Conservation (phyloP, 345 rosid genomes). For the Luvunga scandens region DNA sequence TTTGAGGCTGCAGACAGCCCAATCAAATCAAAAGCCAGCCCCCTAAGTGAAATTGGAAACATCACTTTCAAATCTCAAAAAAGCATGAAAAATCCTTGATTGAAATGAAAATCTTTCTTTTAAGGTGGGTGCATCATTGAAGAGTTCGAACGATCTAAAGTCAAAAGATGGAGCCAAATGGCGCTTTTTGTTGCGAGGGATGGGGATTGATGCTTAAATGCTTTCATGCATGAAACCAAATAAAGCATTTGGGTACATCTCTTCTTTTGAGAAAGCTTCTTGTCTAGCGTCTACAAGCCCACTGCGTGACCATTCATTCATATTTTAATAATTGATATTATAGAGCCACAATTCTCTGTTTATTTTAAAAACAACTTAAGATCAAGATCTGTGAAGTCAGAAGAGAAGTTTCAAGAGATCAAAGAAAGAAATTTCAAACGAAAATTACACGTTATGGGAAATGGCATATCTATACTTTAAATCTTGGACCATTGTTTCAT, state of each 20-base stretch:
- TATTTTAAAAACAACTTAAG: neutral
- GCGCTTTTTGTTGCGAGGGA: neutral
- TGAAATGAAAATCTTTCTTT: neutral
- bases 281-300: neutral
- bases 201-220: conserved; percentile 1
- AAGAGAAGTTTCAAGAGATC: neutral
- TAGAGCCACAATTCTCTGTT: neutral
- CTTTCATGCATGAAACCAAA: neutral
- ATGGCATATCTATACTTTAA: conserved; percentile 7
- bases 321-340: no score
- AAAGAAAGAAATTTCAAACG: neutral
- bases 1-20: neutral
- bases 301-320: neutral
- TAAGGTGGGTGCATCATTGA: neutral
- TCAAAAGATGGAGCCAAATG: neutral
- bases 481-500: conserved; percentile 17
- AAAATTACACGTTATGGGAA: conserved; percentile 16
- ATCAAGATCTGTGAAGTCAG: neutral
- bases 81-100: neutral
- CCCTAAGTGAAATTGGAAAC: neutral
- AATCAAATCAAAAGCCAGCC: neutral
- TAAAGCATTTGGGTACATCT: neutral
- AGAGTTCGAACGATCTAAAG: neutral
- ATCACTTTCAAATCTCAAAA: neutral
- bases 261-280: conserved; percentile 7